Evolutionary conservation across 192 early-diverging fungal species (phyloP).

Genomic region (Oehlia diaphana): DNA sequence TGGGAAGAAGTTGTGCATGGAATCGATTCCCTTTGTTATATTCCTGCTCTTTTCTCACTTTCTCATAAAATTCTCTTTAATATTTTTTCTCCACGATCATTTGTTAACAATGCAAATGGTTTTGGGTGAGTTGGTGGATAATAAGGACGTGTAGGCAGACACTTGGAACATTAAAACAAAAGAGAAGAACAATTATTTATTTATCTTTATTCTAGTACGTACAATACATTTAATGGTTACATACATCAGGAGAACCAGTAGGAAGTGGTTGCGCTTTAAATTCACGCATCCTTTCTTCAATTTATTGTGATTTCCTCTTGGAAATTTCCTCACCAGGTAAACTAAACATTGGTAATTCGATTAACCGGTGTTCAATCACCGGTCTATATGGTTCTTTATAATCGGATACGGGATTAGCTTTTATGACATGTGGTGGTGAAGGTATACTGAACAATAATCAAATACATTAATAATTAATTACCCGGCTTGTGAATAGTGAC

Average conservation of each 20-base stretch:
- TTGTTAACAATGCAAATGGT: conserved; percentile 20
- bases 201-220: too few relatives aligned
- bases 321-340: conserved; percentile 11
- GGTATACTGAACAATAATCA: background rate
- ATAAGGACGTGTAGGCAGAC: background rate
- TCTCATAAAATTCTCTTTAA: conserved; percentile 12
- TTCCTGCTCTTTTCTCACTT: background rate
- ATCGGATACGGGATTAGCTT: conserved; percentile 11
- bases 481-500: background rate
- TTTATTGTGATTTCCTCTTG: background rate
- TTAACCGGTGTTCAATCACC: background rate
- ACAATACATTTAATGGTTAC: background rate
- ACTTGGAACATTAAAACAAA: background rate
- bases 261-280: conserved; percentile 22
- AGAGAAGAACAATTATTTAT: background rate
- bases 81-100: conserved; percentile 23
- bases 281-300: background rate
- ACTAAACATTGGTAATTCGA: background rate
- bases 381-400: conserved; percentile 9
- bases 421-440: background rate
- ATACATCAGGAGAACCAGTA: conserved; percentile 4
- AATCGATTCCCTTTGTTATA: conserved; percentile 8
- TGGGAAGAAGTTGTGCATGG: conserved; percentile 7
- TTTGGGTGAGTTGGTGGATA: conserved; percentile 10
- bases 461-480: too few relatives aligned